Percentiles rank a stretch among this genome's conserved stretches.
phyloP scores from a whole-genome alignment of 177 flowering plant species.

The Vitis hybrid region DNA sequence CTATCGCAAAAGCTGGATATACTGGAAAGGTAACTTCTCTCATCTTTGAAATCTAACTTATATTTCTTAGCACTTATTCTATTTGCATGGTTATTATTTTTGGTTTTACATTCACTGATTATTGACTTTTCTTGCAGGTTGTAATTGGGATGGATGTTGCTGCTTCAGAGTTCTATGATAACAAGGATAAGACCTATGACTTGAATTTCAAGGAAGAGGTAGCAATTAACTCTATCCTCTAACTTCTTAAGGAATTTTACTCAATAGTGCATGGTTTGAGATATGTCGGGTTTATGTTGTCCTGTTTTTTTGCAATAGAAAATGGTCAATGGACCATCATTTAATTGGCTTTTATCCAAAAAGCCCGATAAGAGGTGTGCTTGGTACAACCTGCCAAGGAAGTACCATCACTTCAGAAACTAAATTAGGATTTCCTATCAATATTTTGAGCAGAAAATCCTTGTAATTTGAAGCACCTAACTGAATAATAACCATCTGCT shows the following conservation, averaged over 20 bases:
- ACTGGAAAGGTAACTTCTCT: slow-evolving; percentile 47
- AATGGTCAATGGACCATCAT: too few relatives aligned
- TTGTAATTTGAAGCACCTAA: background rate
- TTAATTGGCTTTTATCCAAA: too few relatives aligned
- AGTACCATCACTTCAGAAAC: too few relatives aligned
- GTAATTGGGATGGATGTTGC: slow-evolving; percentile 99
- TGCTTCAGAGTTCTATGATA: slow-evolving; percentile 81
- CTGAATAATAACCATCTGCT: slow-evolving; percentile 5
- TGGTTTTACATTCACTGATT: background rate
- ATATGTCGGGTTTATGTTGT: too few relatives aligned
- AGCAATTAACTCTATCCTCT: background rate
- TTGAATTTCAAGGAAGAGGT: slow-evolving; percentile 93
- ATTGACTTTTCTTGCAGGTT: slow-evolving; percentile 38
- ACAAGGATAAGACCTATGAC: slow-evolving; percentile 66
- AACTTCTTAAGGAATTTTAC: too few relatives aligned
- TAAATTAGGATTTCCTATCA: too few relatives aligned
- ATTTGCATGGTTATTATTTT: background rate
- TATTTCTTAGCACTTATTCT: slow-evolving; percentile 12
- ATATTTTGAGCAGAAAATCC: background rate
- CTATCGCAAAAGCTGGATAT: slow-evolving; percentile 92
- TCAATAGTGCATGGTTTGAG: too few relatives aligned
- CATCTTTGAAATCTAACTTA: too few relatives aligned
- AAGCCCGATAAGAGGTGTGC: too few relatives aligned
- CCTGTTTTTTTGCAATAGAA: too few relatives aligned
- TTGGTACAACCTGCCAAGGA: too few relatives aligned